A percentile compares a stretch with the other conserved stretches of the same genome.
Conservation (phyloP, 805 yeast species). For the Nakazawaea pomicola region DNA sequence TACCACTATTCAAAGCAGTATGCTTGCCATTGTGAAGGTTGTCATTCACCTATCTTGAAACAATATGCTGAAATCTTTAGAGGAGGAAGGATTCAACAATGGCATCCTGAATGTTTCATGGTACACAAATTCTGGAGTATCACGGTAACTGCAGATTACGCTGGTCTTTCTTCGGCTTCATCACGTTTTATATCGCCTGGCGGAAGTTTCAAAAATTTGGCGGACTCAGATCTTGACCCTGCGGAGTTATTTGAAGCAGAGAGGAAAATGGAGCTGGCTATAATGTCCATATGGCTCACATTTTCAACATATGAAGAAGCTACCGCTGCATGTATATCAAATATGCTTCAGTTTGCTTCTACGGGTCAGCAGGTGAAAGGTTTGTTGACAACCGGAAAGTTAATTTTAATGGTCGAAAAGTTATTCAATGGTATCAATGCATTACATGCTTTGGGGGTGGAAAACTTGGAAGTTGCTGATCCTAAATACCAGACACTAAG, state of each 20-base stretch:
- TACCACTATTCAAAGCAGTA: constrained; percentile 82
- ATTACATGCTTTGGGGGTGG: constrained; percentile 25
- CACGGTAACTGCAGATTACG: constrained; percentile 55
- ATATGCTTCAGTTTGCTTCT: constrained; percentile 83
- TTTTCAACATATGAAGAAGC: constrained; percentile 87
- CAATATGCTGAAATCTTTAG: constrained; percentile 90
- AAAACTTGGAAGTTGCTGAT: constrained; percentile 15
- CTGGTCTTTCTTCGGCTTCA: constrained; percentile 34
- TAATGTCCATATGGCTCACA: constrained; percentile 74
- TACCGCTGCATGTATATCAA: constrained; percentile 83
- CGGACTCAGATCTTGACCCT: constrained; percentile 35
- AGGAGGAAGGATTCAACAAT: constrained; percentile 89
- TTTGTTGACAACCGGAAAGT: constrained; percentile 59
- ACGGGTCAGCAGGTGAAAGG: constrained; percentile 67
- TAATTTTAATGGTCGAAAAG: constrained; percentile 70
- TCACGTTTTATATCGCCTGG: constrained; percentile 8
- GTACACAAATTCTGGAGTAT: constrained; percentile 97
- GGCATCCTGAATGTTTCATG: constrained; percentile 99
- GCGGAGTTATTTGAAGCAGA: constrained; percentile 53
- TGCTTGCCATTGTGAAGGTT: constrained; percentile 91
- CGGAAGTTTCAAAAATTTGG: constrained; percentile 10
- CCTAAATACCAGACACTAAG: constrained; percentile 33
- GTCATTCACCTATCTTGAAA: constrained; percentile 83
- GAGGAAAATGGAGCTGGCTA: constrained; percentile 51
- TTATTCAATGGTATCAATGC: constrained; percentile 72